Conservation (phyloP, 1,284 basidiomycete species). For the Agroathelia rolfsii region DNA sequence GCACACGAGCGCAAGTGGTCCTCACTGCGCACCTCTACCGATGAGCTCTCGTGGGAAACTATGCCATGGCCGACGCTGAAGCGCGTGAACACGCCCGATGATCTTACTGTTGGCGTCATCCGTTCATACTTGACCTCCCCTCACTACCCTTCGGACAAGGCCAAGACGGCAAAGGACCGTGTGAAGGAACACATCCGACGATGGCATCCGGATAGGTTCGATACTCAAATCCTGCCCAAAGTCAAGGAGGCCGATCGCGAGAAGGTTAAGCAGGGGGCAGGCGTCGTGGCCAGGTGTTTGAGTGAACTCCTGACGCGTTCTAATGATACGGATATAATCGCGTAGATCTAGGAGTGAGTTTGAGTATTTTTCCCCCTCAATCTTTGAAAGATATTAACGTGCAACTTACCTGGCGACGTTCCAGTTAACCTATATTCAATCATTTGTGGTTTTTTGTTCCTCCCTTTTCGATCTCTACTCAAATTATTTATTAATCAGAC, state of each 20-base stretch:
- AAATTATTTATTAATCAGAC: too few species aligned
- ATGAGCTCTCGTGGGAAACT: slow-evolving; percentile 37
- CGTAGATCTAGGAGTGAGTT: slow-evolving; percentile 16
- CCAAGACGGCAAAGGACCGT: slow-evolving; percentile 43
- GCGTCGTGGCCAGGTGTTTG: slow-evolving; percentile 38
- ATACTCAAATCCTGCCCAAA: slow-evolving; percentile 37
- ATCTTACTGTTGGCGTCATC: slow-evolving; percentile 45
- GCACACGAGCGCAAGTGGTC: slow-evolving; percentile 11
- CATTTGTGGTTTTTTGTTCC: too few species aligned
- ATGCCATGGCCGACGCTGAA: slow-evolving; percentile 67
- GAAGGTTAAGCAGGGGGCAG: slow-evolving; percentile 37
- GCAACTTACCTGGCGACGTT: too few species aligned
- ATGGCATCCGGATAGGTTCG: slow-evolving; percentile 48
- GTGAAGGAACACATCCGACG: slow-evolving; percentile 48
- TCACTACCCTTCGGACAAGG: slow-evolving; percentile 36
- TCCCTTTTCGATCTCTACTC: too few species aligned
- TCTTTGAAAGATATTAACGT: too few species aligned
- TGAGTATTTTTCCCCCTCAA: too few species aligned
- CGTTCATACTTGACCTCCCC: slow-evolving; percentile 50
- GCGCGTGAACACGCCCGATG: slow-evolving; percentile 42
- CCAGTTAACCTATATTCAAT: too few species aligned
- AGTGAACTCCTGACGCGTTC: slow-evolving; percentile 38
- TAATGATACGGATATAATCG: slow-evolving; percentile 17
- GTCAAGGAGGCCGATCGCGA: slow-evolving; percentile 42
- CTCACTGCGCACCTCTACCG: slow-evolving; percentile 15